phyloP scores from a whole-genome alignment of 495 filamentous ascomycete species.

The Penicillium daleae region DNA sequence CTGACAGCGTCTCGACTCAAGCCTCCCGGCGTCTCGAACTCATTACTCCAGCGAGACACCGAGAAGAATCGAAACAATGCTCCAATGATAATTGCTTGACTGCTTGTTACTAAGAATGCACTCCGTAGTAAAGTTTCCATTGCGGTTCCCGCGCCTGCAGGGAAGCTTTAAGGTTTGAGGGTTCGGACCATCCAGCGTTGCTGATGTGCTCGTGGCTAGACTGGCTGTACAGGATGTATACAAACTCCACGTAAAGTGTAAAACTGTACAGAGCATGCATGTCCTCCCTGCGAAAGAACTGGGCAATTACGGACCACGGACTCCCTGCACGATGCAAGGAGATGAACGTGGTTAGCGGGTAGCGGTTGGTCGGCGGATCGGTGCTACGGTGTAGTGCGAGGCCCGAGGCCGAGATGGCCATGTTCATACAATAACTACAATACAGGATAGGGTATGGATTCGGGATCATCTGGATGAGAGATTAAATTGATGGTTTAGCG shows the following conservation, averaged over 20 bases:
- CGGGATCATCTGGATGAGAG: not conserved
- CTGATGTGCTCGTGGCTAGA: constrained; percentile 2
- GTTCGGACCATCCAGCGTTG: constrained; percentile 7
- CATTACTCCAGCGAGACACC: not conserved
- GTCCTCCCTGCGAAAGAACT: not conserved
- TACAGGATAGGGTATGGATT: not conserved
- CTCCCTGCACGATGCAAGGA: constrained; percentile 23
- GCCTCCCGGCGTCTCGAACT: not conserved
- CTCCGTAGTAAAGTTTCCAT: constrained; percentile 12
- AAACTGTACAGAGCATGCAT: not conserved
- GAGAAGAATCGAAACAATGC: not conserved
- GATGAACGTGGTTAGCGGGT: constrained; percentile 28
- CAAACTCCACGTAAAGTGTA: too few species aligned
- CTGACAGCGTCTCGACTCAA: not conserved
- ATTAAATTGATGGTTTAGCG: not conserved
- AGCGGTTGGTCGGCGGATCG: not conserved
- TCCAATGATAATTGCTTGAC: not conserved
- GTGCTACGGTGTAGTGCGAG: not conserved
- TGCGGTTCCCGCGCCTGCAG: constrained; percentile 26
- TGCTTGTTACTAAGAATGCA: not conserved
- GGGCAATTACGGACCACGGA: not conserved
- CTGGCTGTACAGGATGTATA: not conserved
- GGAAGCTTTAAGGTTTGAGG: constrained; percentile 18
- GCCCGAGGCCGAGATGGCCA: constrained; percentile 6
- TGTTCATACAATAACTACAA: not conserved